Evolutionary conservation across 106 monocot genomes (phyloP), one percentile per base, ranked within the genome.

Genomic region (Apostasia shenzhenica): DNA sequence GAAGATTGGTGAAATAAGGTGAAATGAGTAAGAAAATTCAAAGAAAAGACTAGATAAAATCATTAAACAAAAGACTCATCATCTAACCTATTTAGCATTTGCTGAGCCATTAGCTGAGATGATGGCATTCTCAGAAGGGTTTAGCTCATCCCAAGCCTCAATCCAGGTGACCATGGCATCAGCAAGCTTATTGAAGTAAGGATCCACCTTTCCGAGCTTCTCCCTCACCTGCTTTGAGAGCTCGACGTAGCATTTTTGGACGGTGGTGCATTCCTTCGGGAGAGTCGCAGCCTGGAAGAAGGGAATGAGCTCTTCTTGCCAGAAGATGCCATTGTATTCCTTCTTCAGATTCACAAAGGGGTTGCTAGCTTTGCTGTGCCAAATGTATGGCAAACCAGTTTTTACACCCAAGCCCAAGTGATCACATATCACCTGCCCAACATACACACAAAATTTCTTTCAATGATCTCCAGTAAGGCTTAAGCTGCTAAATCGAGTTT

Each of bases 291-390:
- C 11, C 57, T 85, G 84, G 84, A 85, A 85, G 70, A 85, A 85
- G 26, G 84, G 84, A 70, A 85, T 81, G n/a, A 85, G 59, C 77
- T 84, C 80, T 69, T 84, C 84, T 56, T 84, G 84, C 84, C 84
- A 84, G 84, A 77, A 84, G 53, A 84, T 81, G 37, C 84, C 84
- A 1, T 84, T 84, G 77, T 81, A 84, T 52, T 85, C 84, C 70
- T 85, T 85, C 53, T 81, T 85, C 8, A 85, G 70, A 67, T 85
- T 85, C 38, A 78, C 77, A 43, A 85, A 85, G 7, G 84, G 81
- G 66, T 81, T 85, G 77, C 80, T 80, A 1, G 84, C 84, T 70
- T 85, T 85, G 81, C 80, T 81, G 73, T 81, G 84, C 84, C 84
- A 84, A 41, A 84, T 80, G 76, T 84, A 84, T 11, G 84, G 84